phyloP scores from a whole-genome alignment of 2,329 filamentous ascomycete genomes.

The Dactylellina haptotyla region DNA sequence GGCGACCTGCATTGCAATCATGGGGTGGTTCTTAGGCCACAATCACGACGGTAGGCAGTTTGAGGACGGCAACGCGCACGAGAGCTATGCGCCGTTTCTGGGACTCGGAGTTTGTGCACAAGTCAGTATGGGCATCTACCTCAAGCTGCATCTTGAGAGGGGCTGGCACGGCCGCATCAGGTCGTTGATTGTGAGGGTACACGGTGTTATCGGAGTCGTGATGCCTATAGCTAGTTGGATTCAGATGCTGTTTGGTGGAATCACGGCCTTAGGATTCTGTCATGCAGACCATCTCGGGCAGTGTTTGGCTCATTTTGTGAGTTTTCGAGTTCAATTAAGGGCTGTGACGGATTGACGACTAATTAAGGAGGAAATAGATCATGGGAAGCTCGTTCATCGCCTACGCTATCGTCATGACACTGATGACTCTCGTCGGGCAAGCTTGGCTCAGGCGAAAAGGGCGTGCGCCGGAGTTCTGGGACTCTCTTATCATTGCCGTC shows the following conservation, averaged over 20 bases:
- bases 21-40: conserved; percentile 85
- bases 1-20: conserved; percentile 77
- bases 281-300: conserved; percentile 90
- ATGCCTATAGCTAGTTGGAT: conserved; percentile 89
- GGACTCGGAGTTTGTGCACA: conserved; percentile 83
- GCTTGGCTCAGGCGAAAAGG: conserved; percentile 83
- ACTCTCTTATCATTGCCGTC: conserved; percentile 85
- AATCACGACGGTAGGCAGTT: conserved; percentile 90
- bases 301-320: conserved; percentile 84
- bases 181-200: conserved; percentile 74
- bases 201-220: conserved; percentile 84
- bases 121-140: conserved; percentile 81
- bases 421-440: conserved; percentile 88
- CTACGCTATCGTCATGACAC: conserved; percentile 87
- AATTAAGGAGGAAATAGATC: conserved; percentile 65
- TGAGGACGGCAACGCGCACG: conserved; percentile 76
- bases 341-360: not conserved
- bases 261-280: conserved; percentile 88
- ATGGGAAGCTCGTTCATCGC: conserved; percentile 97
- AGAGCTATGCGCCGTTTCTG: conserved; percentile 79
- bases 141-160: conserved; percentile 87
- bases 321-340: conserved; percentile 6
- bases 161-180: conserved; percentile 83
- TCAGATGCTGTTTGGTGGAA: conserved; percentile 96
- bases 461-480: conserved; percentile 95